Evolutionary conservation across 768 basidiomycete species (phyloP).

Genomic region (Auricularia sp.): DNA sequence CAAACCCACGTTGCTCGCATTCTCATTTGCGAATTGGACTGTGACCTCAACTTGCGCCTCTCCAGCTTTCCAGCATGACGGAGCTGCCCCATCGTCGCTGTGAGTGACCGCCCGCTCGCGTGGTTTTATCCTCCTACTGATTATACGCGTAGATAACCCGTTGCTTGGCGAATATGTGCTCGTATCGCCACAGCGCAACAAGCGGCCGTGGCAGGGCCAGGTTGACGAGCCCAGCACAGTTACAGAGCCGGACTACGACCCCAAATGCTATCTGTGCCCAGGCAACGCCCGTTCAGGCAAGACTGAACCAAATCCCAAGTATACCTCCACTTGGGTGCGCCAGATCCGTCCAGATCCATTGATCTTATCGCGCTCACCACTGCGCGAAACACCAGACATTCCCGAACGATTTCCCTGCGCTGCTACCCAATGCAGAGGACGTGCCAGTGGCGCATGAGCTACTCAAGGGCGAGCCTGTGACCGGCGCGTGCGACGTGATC

Average conservation of each 20-base stretch:
- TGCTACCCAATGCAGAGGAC: constrained; percentile 57
- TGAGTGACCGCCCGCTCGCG: constrained; percentile 24
- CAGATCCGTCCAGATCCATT: neutral
- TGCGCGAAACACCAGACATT: constrained; percentile 30
- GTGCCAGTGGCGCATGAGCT: constrained; percentile 44
- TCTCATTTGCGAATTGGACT: too few relatives aligned
- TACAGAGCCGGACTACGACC: constrained; percentile 50
- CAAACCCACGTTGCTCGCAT: too few relatives aligned
- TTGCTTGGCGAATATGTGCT: constrained; percentile 67
- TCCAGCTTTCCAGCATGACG: constrained; percentile 7
- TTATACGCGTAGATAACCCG: constrained; percentile 53
- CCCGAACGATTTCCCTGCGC: constrained; percentile 75
- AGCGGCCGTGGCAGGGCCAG: constrained; percentile 88
- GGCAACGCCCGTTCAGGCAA: constrained; percentile 68
- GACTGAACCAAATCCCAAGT: constrained; percentile 51
- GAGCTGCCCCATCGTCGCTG: constrained; percentile 62
- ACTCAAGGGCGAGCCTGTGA: constrained; percentile 53
- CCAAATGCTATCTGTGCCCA: constrained; percentile 78
- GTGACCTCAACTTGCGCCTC: too few relatives aligned
- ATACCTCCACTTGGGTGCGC: constrained; percentile 47
- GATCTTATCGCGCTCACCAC: neutral
- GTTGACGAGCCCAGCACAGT: constrained; percentile 49
- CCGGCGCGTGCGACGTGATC: constrained; percentile 81
- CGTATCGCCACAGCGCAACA: constrained; percentile 82
- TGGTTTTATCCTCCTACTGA: constrained; percentile 5